These are phyloP conservation scores for Apiospora sp. DNA, from an alignment of 2,329 filamentous ascomycete genomes.

Conservation along the genomic window DNA sequence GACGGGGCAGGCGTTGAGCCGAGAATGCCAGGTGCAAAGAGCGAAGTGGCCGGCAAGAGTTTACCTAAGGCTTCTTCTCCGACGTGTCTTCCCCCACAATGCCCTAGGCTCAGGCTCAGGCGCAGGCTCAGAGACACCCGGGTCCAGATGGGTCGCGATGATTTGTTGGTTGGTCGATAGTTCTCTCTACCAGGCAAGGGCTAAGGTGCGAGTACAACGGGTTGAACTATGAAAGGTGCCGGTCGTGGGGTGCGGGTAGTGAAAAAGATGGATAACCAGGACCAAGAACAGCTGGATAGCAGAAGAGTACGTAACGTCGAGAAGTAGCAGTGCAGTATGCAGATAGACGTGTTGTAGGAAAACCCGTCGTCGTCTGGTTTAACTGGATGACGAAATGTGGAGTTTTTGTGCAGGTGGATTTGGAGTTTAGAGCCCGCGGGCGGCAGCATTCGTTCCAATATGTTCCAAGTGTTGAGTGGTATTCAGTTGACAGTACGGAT, in stretches of 20 bases:
- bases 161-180: conserved; percentile 22
- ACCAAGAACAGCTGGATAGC: conserved; percentile 3
- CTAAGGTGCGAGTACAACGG: conserved; percentile 22
- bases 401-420: conserved; percentile 12
- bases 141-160: conserved; percentile 23
- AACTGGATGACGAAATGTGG: conserved; percentile 26
- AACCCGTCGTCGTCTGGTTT: conserved; percentile 21
- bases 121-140: not conserved
- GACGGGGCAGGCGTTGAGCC: conserved; percentile 18
- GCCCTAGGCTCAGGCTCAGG: conserved; percentile 1
- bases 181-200: conserved; percentile 13
- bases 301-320: conserved; percentile 18
- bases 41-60: not conserved
- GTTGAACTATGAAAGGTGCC: not conserved
- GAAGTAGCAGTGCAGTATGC: conserved; percentile 11
- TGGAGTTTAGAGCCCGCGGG: conserved; percentile 2
- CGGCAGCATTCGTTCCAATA: conserved; percentile 15
- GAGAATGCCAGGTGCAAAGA: conserved; percentile 9
- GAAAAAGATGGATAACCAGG: conserved; percentile 12
- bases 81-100: conserved; percentile 21
- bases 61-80: not conserved
- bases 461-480: conserved; percentile 16
- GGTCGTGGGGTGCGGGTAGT: conserved; percentile 21
- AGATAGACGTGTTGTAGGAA: conserved; percentile 20
- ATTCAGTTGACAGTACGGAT: not conserved